Base-by-base conservation (phyloP, 371 early-diverging fungal species). In the Nematocida minor region DNA sequence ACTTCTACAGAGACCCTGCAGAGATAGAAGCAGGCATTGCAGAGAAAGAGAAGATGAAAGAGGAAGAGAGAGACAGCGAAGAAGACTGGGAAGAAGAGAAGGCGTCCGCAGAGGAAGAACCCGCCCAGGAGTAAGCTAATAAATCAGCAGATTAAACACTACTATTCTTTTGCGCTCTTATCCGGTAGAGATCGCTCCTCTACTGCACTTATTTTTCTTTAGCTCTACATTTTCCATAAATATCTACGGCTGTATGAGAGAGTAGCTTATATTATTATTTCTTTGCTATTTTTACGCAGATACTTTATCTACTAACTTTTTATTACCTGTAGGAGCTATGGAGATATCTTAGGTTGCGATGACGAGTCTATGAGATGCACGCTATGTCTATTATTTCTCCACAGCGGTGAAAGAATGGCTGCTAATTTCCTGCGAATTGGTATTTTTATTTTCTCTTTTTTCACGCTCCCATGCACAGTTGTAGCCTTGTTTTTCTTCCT, bases 1-100 rank as follows among this genome's bases (percentile, higher is more conserved):
- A 82, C 81, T 81, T 85, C 66, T 84, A 81, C 74, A 83, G 86
- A 70, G 82, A 84, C 79, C 69, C 82, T n/a, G 74, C 78, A 64
- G 86, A 85, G 80, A 79, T 85, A 68, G 84, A 85, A 49, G 67
- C 36, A 42, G 66, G 82, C 14, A 55, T 69, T 31, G 80, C 80
- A 55, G 84, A 85, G 67, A 82, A 80, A 44, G 74, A 82, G 38
- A 47, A 66, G 22, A 40, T 53, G 18, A 69, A 83, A 14, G 71
- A 77, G 40, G 64, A 77, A 25, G 74, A 74, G 22, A 44, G 18
- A 60, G 79, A 55, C n/a, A 46, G 44, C 53, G 62, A 71, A 48
- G 64, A 27, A 29, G 74, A 79, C 47, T 51, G 40, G 36, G 67
- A 74, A 44, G n/a, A n/a, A n/a, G 77, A 67, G 9, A 44, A 63